These are phyloP conservation scores for Leccinum truebloodii DNA, from an alignment of 768 basidiomycete genomes.

Conservation along the genomic window DNA sequence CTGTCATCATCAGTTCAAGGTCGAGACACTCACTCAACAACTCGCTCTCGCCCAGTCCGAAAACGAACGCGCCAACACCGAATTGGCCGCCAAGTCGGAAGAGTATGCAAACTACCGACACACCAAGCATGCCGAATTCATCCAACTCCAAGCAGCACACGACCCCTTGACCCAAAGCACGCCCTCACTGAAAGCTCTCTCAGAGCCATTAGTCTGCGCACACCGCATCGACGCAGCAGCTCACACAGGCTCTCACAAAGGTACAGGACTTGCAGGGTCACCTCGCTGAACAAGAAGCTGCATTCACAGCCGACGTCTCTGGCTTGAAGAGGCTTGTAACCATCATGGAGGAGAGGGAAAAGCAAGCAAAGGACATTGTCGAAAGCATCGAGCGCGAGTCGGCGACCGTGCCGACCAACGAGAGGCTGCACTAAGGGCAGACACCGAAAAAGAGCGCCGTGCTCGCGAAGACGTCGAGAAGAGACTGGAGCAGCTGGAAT, in stretches of 20 bases:
- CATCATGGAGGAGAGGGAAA: too few relatives aligned
- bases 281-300: too few relatives aligned
- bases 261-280: constrained; percentile 41
- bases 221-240: constrained; percentile 67
- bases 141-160: constrained; percentile 72
- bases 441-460: constrained; percentile 69
- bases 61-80: constrained; percentile 65
- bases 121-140: constrained; percentile 75
- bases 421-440: constrained; percentile 65
- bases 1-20: constrained; percentile 62
- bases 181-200: constrained; percentile 67
- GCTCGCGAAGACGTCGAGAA: constrained; percentile 72
- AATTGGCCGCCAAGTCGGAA: constrained; percentile 72
- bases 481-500: constrained; percentile 69
- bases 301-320: too few relatives aligned
- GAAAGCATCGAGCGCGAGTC: constrained; percentile 72
- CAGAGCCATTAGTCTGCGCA: constrained; percentile 71
- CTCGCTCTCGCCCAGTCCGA: constrained; percentile 76
- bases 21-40: constrained; percentile 83
- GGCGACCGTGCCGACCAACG: constrained; percentile 70
- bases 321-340: too few relatives aligned
- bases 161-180: constrained; percentile 70
- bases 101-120: constrained; percentile 84
- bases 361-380: too few relatives aligned
- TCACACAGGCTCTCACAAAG: constrained; percentile 73